Conservation (phyloP, 2,329 filamentous ascomycete species). For the Chlorencoelia australis region DNA sequence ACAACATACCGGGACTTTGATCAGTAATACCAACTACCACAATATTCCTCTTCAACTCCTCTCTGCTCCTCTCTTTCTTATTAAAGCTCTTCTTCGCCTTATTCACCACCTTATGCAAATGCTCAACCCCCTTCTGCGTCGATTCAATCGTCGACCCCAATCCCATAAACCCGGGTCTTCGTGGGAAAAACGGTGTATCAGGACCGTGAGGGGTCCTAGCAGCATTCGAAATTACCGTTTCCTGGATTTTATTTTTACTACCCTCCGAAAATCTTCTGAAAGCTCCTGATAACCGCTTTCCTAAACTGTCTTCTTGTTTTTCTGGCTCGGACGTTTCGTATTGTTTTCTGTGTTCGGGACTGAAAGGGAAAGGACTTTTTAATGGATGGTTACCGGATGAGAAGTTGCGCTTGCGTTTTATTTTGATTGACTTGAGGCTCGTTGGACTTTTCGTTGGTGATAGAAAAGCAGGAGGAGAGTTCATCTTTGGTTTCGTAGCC, state of each 20-base stretch:
- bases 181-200: slow-evolving; percentile 14
- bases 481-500: neutral
- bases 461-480: no score
- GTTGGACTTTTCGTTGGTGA: no score
- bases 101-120: slow-evolving; percentile 11
- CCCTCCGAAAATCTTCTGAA: slow-evolving; percentile 11
- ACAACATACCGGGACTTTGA: slow-evolving; percentile 17
- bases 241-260: no score
- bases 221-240: slow-evolving; percentile 8
- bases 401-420: slow-evolving; percentile 7
- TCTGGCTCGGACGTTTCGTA: no score
- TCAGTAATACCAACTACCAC: slow-evolving; percentile 18
- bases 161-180: slow-evolving; percentile 11
- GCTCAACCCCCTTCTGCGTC: slow-evolving; percentile 12
- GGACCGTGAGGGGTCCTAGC: slow-evolving; percentile 10
- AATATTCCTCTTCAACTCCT: slow-evolving; percentile 20
- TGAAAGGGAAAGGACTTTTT: slow-evolving; percentile 16
- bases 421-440: no score
- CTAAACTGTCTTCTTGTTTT: neutral
- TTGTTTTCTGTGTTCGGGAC: slow-evolving; percentile 1
- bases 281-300: slow-evolving; percentile 9
- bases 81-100: slow-evolving; percentile 15
- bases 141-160: slow-evolving; percentile 3
- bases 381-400: slow-evolving; percentile 11
- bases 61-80: slow-evolving; percentile 15